Conservation (phyloP, 192 early-diverging fungal genomes). For the Entomortierella chlamydospora region DNA sequence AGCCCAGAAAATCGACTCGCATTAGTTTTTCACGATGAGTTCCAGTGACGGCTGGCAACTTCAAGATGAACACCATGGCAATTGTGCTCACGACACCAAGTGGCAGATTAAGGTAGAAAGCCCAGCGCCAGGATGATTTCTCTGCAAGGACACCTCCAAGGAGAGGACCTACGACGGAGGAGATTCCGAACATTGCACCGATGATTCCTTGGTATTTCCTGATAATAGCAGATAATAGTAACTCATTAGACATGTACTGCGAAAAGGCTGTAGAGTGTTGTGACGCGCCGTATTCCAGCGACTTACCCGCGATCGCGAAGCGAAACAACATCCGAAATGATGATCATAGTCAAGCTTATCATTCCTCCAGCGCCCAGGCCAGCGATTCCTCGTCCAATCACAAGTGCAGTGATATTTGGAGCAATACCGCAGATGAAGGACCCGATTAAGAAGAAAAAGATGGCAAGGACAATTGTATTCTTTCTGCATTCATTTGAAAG, state of each 20-base stretch:
- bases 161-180: conserved; percentile 59
- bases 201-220: conserved; percentile 68
- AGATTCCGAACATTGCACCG: conserved; percentile 64
- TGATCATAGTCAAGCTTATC: conserved; percentile 69
- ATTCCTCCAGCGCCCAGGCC: conserved; percentile 70
- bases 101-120: conserved; percentile 51
- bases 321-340: conserved; percentile 72
- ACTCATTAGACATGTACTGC: too few species aligned
- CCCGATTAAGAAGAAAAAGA: conserved; percentile 45
- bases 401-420: conserved; percentile 56
- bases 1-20: conserved; percentile 51
- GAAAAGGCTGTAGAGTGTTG: too few species aligned
- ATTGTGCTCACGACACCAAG: conserved; percentile 27
- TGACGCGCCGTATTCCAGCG: too few species aligned
- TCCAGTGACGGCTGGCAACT: conserved; percentile 27
- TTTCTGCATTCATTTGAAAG: too few species aligned
- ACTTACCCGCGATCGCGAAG: conserved; percentile 61
- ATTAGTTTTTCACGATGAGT: conserved; percentile 25
- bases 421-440: conserved; percentile 52
- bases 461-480: conserved; percentile 35
- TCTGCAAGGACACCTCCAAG: conserved; percentile 56
- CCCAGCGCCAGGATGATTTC: conserved; percentile 56
- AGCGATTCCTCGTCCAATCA: conserved; percentile 63
- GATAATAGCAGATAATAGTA: too few species aligned
- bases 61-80: conserved; percentile 20